These are phyloP conservation scores for Xylaria flabelliformis DNA, from an alignment of 495 filamentous ascomycete species.

Conservation along the genomic window DNA sequence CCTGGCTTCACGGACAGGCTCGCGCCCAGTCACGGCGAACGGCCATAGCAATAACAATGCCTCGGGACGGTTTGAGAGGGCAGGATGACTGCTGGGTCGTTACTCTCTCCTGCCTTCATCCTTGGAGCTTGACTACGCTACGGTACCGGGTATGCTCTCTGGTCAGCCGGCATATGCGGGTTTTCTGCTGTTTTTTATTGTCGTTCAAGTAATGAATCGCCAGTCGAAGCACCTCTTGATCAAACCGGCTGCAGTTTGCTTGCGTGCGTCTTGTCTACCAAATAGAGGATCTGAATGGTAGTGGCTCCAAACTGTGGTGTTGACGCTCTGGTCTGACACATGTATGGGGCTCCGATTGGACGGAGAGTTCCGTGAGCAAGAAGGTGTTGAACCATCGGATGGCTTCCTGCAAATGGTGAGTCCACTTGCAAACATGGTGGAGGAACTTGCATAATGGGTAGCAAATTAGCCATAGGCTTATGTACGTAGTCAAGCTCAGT, in stretches of 20 bases:
- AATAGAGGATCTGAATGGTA: background rate
- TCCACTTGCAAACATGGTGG: background rate
- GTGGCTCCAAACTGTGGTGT: background rate
- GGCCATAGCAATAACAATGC: background rate
- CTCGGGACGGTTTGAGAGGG: background rate
- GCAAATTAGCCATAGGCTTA: background rate
- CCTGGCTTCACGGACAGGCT: background rate
- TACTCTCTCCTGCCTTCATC: background rate
- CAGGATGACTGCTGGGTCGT: background rate
- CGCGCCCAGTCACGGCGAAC: background rate
- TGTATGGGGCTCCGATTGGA: background rate
- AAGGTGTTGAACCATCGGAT: background rate
- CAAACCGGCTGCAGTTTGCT: background rate
- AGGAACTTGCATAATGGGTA: background rate
- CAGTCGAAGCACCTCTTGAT: background rate
- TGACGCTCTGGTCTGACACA: background rate
- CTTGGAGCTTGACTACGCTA: conserved; percentile 4
- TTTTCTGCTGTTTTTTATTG: background rate
- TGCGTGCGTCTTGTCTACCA: conserved; percentile 1
- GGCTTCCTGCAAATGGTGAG: background rate
- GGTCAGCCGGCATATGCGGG: background rate
- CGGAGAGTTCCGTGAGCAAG: background rate
- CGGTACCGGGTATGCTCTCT: background rate
- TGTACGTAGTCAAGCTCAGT: background rate
- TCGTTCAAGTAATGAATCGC: background rate